phyloP scores from a whole-genome alignment of 2,329 filamentous ascomycete genomes.

The Cladosporium halotolerans region DNA sequence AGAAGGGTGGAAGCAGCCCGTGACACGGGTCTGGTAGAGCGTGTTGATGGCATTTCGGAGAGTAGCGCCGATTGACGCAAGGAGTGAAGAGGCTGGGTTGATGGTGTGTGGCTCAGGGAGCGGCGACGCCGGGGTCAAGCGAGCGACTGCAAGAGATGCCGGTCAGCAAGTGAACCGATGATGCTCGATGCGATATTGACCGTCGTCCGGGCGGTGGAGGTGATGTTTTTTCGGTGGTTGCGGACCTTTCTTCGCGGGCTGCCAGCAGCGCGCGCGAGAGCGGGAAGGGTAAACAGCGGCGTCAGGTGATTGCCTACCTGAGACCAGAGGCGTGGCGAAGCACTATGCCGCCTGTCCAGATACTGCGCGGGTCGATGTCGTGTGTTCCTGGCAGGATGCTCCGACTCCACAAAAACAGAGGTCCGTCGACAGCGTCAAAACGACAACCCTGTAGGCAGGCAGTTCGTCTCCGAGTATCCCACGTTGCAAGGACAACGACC shows the following conservation, averaged over 20 bases:
- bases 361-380: neutral
- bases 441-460: neutral
- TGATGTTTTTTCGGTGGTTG: neutral
- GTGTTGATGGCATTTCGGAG: slow-evolving; percentile 19
- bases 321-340: slow-evolving; percentile 4
- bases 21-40: slow-evolving; percentile 13
- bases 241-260: slow-evolving; percentile 14
- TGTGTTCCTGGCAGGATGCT: neutral
- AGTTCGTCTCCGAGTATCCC: neutral
- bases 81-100: slow-evolving; percentile 7
- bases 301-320: slow-evolving; percentile 8
- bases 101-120: slow-evolving; percentile 1
- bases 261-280: slow-evolving; percentile 15
- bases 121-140: neutral
- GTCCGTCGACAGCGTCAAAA: slow-evolving; percentile 1
- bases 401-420: neutral
- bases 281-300: neutral
- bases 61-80: slow-evolving; percentile 16
- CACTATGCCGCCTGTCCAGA: neutral
- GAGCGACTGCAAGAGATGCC: slow-evolving; percentile 1
- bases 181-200: neutral
- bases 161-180: slow-evolving; percentile 5
- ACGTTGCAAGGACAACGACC: slow-evolving; percentile 2
- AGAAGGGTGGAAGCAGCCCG: slow-evolving; percentile 12
- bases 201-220: neutral